These are phyloP conservation scores for Oryza punctata DNA, from an alignment of 176 grass and related monocot species.

Conservation along the genomic window DNA sequence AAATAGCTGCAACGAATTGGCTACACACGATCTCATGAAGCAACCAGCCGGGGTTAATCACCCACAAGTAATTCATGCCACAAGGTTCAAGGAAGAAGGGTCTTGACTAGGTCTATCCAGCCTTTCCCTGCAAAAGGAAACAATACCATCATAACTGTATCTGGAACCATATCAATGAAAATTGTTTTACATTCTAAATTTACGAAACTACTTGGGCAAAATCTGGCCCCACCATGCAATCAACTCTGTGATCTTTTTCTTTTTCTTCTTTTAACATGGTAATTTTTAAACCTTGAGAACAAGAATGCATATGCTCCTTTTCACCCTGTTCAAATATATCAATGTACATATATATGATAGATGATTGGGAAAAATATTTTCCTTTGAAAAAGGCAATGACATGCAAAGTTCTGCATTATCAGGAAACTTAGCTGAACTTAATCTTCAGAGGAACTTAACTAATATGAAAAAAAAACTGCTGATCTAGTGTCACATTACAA, in stretches of 20 bases:
- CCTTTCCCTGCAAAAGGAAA: conserved; percentile 52
- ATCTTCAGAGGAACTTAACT: conserved; percentile 13
- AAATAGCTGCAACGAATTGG: conserved; percentile 16
- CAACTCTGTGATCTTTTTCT: neutral
- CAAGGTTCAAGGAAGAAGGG: conserved; percentile 44
- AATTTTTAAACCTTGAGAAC: neutral
- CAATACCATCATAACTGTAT: conserved; percentile 31
- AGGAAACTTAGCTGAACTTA: conserved; percentile 13
- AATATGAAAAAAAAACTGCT: conserved; percentile 14
- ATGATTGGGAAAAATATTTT: neutral
- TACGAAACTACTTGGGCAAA: neutral
- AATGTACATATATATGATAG: neutral
- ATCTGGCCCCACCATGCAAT: neutral
- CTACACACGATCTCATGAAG: neutral
- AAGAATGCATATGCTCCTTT: neutral
- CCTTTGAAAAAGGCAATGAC: neutral
- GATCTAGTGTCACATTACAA: neutral
- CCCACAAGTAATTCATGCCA: conserved; percentile 28
- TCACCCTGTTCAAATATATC: neutral
- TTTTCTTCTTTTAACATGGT: neutral
- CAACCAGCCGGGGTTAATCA: conserved; percentile 12
- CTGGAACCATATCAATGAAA: conserved; percentile 29
- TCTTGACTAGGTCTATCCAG: conserved; percentile 31
- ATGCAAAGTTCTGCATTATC: neutral
- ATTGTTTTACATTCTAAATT: neutral